phyloP scores from a whole-genome alignment of 768 basidiomycete genomes.

The Naganishia antarctica region DNA sequence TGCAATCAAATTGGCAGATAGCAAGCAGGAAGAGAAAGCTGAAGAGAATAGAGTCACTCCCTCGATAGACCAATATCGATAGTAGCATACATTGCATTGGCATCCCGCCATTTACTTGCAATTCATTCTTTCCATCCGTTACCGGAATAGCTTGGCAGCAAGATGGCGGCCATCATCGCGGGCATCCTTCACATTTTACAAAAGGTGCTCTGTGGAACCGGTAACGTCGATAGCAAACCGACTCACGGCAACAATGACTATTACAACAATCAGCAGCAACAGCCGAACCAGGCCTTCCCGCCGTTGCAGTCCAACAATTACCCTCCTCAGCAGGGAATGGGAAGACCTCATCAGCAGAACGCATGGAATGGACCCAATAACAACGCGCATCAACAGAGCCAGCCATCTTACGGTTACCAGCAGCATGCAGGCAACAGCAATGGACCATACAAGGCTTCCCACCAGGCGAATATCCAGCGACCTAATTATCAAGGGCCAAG shows the following conservation, averaged over 20 bases:
- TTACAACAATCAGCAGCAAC: conserved; percentile 32
- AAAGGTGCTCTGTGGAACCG: conserved; percentile 23
- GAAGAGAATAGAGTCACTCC: too few species aligned
- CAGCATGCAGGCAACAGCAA: conserved; percentile 23
- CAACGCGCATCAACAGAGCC: conserved; percentile 32
- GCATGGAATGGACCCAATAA: conserved; percentile 35
- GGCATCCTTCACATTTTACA: conserved; percentile 26
- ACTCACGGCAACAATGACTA: conserved; percentile 23
- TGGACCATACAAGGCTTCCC: conserved; percentile 5
- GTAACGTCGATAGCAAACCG: conserved; percentile 10
- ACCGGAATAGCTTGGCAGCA: not conserved
- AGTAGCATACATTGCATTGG: too few species aligned
- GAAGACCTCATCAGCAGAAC: conserved; percentile 32
- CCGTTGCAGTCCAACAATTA: conserved; percentile 32
- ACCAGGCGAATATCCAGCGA: conserved; percentile 35
- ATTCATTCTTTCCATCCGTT: not conserved
- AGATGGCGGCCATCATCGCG: conserved; percentile 22
- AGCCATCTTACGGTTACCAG: conserved; percentile 25
- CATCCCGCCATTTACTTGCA: too few species aligned
- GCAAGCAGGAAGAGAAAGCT: too few species aligned
- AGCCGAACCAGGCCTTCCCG: conserved; percentile 34
- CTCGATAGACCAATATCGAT: too few species aligned
- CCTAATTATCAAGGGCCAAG: conserved; percentile 45
- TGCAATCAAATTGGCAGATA: too few species aligned
- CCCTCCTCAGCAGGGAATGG: conserved; percentile 30